Evolutionary conservation across 352 stramenopile genomes (phyloP), one percentile per base, ranked within the genome.

Genomic region (Phytophthora melonis): DNA sequence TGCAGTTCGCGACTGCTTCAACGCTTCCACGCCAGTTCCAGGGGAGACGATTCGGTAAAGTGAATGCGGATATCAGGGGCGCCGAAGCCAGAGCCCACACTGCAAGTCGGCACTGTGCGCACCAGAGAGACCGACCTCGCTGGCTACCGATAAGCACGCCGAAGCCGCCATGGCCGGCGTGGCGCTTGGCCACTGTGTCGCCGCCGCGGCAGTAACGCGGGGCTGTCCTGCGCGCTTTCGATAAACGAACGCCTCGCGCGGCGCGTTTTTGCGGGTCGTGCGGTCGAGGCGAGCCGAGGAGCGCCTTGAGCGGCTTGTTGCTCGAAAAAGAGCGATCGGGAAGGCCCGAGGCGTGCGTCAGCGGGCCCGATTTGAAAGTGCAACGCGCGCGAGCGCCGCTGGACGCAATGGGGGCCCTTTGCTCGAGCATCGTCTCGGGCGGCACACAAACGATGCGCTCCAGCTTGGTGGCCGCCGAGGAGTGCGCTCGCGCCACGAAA

Each of bases 321-420:
- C 34, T 70, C 58, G 57, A 79, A 74, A 70, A 74, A 70, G 54
- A 77, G 69, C 59, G 14, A 52, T 71, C 57, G 21, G 27, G 52
- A 70, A 68, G 57, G 45, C 58, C 54, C 53, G 5, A 27, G 47
- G 49, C 74, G 25, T 75, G 64, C 74, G 74, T 66, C 69, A 75
- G 60, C 49, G 55, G 3, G 58, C 45, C 25, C 45, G 57, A 79
- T 73, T 72, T 75, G 61, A 52, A 66, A 66, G 66, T 77, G 47
- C 63, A 70, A 70, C 74, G 39, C 41, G 64, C 56, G 52, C 49
- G 32, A 23, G 7, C 21, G 18, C 39, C 27, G 47, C 74, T 78
- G 70, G 56, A 77, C 73, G 49, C 66, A 73, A 34, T 47, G 47
- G 50, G 39, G 36, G 14, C 57, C 23, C 19, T 53, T 47, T 13